Evolutionary conservation across 148 eudicot species (phyloP), one percentile per base, ranked within the genome.

Genomic region (Chenopodium formosanum): DNA sequence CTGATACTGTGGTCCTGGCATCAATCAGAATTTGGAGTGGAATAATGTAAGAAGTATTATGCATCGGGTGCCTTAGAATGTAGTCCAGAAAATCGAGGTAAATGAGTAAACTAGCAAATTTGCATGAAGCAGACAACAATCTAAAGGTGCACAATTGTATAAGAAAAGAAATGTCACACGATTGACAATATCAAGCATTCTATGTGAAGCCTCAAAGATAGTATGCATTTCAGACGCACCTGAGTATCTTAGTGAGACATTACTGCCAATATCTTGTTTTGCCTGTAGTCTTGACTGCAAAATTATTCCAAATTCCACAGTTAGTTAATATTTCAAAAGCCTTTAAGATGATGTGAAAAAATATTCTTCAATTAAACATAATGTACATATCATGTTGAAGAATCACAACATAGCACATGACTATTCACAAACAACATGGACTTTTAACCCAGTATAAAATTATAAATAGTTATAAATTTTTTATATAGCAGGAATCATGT

Each of bases 231-330:
- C 73, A 76, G 74, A 75, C 84, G 82, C 77, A 94, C 98, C 97
- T 85, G 94, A 88, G 86, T 94, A 94, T 89, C 92, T 87, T 83
- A 90, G 69, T 4, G 87, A 85, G 32, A 84, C 77, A 79, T 86
- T 89, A 78, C 90, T 89, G 87, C 97, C 91, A 70, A 91, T 94
- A 77, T 91, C 98, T 84, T 94, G 97, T 90, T 92, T 94, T 87
- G 98, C 98, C 86, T 94, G 97, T 87, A 94, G 97, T 87, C 98
- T 89, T 79, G 98, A 91, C 98, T 94, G 94, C 86, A 89, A 52
- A 73, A 77, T 17, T 37, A 80, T 70, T 60, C 27, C 52, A 34
- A 46, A 69, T 1, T 66, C 8, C 40, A 50, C 22, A 67, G 56
- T 82, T 25, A 8, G 20, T 50, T 66, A 50, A 22, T 31, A 48